A percentile compares a stretch with the other conserved stretches of the same genome.
Conservation (phyloP, 169 alveolate genomes). For the Plasmodium sp. region DNA sequence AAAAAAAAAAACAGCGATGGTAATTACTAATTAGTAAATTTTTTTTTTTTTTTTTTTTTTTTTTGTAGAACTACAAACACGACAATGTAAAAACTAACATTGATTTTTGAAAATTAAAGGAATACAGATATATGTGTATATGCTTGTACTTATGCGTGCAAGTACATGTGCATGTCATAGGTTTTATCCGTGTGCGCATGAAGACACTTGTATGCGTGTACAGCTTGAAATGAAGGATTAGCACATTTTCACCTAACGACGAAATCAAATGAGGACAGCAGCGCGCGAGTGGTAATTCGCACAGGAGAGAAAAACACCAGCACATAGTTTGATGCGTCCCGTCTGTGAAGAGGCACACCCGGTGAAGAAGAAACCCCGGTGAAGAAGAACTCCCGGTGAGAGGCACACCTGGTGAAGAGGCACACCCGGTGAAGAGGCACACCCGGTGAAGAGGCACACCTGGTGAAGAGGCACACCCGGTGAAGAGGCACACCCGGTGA, state of each 20-base stretch:
- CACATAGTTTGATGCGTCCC: conserved; percentile 15
- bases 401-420: no score
- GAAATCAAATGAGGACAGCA: conserved; percentile 39
- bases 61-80: conserved; percentile 12
- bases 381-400: not conserved
- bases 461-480: no score
- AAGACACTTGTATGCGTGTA: not conserved
- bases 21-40: not conserved
- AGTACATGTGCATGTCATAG: not conserved
- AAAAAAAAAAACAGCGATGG: not conserved
- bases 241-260: not conserved
- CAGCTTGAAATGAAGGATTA: conserved; percentile 23
- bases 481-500: no score
- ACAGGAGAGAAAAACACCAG: not conserved
- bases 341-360: not conserved
- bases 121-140: not conserved
- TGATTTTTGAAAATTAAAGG: not conserved
- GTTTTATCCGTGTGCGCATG: not conserved
- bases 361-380: not conserved
- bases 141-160: not conserved
- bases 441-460: not conserved
- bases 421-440: not conserved
- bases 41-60: not conserved
- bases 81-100: not conserved
- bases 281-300: conserved; percentile 4